These are phyloP conservation scores for Wickerhamiella occidentalis DNA, from an alignment of 805 yeast genomes.

Conservation along the genomic window DNA sequence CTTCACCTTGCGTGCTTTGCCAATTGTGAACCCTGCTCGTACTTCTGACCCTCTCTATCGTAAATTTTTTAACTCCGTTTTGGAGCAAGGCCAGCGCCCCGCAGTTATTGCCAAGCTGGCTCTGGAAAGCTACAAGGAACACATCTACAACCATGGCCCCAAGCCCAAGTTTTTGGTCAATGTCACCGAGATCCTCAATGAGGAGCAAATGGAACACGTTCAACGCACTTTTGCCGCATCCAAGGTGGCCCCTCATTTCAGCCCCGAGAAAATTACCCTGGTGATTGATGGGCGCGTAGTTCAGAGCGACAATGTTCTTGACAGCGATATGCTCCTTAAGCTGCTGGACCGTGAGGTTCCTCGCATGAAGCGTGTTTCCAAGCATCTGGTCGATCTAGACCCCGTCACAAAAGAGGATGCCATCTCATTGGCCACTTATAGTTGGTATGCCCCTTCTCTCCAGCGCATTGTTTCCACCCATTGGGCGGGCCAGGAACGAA, in stretches of 20 bases:
- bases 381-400: background rate
- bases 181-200: constrained; percentile 1
- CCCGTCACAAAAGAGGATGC: background rate
- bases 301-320: background rate
- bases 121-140: constrained; percentile 3
- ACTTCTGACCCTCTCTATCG: constrained; percentile 3
- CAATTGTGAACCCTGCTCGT: background rate
- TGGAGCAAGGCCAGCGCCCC: constrained; percentile 8
- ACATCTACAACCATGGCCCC: constrained; percentile 1
- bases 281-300: constrained; percentile 19
- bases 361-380: constrained; percentile 14
- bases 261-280: constrained; percentile 2
- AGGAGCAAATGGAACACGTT: background rate
- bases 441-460: background rate
- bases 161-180: constrained; percentile 7
- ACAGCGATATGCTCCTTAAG: constrained; percentile 3
- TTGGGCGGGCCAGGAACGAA: constrained; percentile 7
- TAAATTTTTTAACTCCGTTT: constrained; percentile 3
- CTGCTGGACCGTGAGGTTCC: constrained; percentile 16
- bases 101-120: constrained; percentile 8
- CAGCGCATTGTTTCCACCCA: background rate
- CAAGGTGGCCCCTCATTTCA: background rate
- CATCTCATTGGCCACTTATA: background rate
- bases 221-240: constrained; percentile 2
- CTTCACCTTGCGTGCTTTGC: background rate